Conservation (phyloP, 192 early-diverging fungal species). For the Coemansia furcata region DNA sequence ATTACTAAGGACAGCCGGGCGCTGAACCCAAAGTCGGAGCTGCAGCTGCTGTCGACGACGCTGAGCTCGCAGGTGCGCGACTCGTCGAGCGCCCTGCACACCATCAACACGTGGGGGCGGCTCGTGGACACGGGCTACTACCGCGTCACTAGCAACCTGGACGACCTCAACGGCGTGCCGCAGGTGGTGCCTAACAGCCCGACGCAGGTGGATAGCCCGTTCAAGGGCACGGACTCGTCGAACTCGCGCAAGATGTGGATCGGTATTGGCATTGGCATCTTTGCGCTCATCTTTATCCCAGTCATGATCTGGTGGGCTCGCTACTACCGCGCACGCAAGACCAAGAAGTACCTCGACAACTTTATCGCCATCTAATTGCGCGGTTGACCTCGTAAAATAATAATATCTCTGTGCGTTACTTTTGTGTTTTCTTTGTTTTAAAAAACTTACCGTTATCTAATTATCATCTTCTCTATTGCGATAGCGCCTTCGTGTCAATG, state of each 20-base stretch:
- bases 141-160: constrained; percentile 29
- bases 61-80: constrained; percentile 36
- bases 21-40: constrained; percentile 41
- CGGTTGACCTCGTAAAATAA: not conserved
- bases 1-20: constrained; percentile 33
- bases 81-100: constrained; percentile 31
- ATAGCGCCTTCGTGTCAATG: too few relatives aligned
- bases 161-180: constrained; percentile 37
- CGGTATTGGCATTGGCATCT: constrained; percentile 39
- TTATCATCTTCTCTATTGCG: not conserved
- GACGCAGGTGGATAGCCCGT: constrained; percentile 44
- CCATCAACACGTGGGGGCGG: constrained; percentile 30
- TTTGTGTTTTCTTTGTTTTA: too few relatives aligned
- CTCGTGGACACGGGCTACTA: constrained; percentile 35
- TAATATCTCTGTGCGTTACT: too few relatives aligned
- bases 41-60: constrained; percentile 37
- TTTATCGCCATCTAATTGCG: constrained; percentile 17
- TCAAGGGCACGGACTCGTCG: constrained; percentile 29
- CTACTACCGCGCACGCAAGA: constrained; percentile 10
- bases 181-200: constrained; percentile 41
- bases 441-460: not conserved
- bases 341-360: constrained; percentile 34
- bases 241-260: constrained; percentile 52
- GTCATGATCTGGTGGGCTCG: constrained; percentile 31
- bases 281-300: constrained; percentile 25